Conservation (phyloP, 139 green algal genomes). For the Micromonas commoda region DNA sequence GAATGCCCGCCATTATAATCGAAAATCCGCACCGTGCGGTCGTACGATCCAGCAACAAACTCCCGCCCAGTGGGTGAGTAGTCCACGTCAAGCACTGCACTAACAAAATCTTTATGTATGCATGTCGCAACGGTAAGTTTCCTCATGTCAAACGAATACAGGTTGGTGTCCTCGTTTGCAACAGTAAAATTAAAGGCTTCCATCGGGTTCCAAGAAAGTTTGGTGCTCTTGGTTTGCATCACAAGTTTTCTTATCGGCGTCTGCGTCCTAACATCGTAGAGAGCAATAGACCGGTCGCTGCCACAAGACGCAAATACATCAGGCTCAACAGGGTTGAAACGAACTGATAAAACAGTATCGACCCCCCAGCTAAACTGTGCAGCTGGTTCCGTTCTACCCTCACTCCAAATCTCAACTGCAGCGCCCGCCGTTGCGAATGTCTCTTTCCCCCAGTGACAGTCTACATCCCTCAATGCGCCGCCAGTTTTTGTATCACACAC, state of each 20-base stretch:
- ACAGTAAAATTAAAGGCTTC: conserved; percentile 97
- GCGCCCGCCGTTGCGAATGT: conserved; percentile 80
- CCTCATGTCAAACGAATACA: conserved; percentile 98
- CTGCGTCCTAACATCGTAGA: conserved; percentile 86
- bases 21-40: conserved; percentile 91
- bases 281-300: conserved; percentile 79
- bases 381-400: conserved; percentile 68
- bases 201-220: conserved; percentile 92
- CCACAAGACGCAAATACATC: conserved; percentile 84
- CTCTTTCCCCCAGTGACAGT: conserved; percentile 72
- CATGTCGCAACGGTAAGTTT: conserved; percentile 67
- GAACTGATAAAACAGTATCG: conserved; percentile 75
- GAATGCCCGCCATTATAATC: conserved; percentile 71
- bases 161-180: conserved; percentile 89
- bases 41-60: conserved; percentile 93
- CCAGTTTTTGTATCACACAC: neutral
- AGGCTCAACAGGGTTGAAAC: conserved; percentile 88
- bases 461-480: conserved; percentile 66
- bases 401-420: conserved; percentile 85
- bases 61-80: conserved; percentile 93
- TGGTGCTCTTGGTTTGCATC: conserved; percentile 86
- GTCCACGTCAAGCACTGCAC: conserved; percentile 84
- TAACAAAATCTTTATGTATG: conserved; percentile 68
- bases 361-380: conserved; percentile 80
- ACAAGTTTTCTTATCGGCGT: conserved; percentile 87